These are phyloP conservation scores for Neltuma alba DNA, from an alignment of 306 rosid species.

Conservation along the genomic window DNA sequence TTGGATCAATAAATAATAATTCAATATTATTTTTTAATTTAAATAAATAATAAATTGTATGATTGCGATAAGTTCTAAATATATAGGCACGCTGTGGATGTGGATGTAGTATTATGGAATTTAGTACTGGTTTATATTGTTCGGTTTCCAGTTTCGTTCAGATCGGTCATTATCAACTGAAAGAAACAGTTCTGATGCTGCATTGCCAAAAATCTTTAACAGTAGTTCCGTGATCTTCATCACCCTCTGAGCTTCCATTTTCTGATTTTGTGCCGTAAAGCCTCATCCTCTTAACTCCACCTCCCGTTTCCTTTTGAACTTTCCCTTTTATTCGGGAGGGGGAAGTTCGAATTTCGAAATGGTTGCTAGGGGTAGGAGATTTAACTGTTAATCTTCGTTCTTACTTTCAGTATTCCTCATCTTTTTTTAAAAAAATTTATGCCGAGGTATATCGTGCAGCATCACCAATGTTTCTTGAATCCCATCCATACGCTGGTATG, in stretches of 20 bases:
- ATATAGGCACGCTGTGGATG: neutral
- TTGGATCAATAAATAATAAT: no score
- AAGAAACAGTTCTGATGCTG: constrained; percentile 24
- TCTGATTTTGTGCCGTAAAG: neutral
- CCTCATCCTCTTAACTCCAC: constrained; percentile 8
- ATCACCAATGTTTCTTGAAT: constrained; percentile 33
- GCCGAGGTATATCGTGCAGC: constrained; percentile 34
- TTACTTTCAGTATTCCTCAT: constrained; percentile 10
- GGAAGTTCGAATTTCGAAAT: neutral
- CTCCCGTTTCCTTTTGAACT: neutral
- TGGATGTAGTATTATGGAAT: no score
- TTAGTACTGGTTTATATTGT: neutral
- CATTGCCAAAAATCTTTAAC: neutral
- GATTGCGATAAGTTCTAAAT: no score
- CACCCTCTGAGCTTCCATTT: neutral
- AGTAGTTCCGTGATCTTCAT: constrained; percentile 31
- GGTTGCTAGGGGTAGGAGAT: constrained; percentile 19
- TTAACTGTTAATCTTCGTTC: neutral
- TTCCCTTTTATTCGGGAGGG: neutral
- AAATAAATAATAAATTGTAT: no score
- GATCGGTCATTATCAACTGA: constrained; percentile 35
- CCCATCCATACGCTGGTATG: constrained; percentile 17
- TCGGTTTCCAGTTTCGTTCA: constrained; percentile 36
- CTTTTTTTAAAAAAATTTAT: neutral
- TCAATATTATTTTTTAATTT: no score